Evolutionary conservation across 306 rosid species (phyloP).

Genomic region (Vigna radiata): DNA sequence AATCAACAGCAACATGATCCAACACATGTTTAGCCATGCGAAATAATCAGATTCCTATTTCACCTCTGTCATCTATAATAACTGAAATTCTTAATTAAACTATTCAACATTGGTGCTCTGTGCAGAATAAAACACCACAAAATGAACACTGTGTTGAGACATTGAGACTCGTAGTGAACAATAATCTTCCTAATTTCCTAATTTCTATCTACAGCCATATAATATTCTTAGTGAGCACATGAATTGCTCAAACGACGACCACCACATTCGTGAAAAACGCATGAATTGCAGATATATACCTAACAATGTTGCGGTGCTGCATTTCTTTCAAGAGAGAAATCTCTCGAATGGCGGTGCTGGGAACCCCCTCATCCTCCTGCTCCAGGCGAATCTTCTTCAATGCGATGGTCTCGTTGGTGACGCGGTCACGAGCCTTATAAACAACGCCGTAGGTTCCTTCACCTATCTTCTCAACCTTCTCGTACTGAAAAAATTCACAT

Average conservation of each 20-base stretch:
- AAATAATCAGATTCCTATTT: conserved; percentile 20
- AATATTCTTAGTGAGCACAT: conserved; percentile 2
- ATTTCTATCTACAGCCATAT: not conserved
- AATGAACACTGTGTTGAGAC: not conserved
- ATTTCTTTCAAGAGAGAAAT: conserved; percentile 90
- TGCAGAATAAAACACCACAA: conserved; percentile 24
- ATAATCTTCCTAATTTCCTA: conserved; percentile 7
- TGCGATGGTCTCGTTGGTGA: conserved; percentile 79
- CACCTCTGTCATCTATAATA: conserved; percentile 8
- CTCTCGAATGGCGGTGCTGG: conserved; percentile 88
- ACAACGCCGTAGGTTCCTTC: conserved; percentile 93
- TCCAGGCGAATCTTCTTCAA: conserved; percentile 92
- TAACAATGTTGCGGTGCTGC: conserved; percentile 91
- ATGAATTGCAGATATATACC: conserved; percentile 52
- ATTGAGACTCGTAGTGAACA: not conserved
- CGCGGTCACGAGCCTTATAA: conserved; percentile 84
- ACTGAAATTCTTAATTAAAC: not conserved
- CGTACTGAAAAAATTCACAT: conserved; percentile 58
- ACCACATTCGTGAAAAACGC: conserved; percentile 14
- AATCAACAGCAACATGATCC: conserved; percentile 38
- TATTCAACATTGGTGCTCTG: not conserved
- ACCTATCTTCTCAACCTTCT: conserved; percentile 91
- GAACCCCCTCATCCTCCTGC: conserved; percentile 94
- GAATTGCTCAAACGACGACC: conserved; percentile 30
- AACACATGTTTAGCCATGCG: not conserved